Percentiles rank a stretch among this genome's conserved stretches.
These are phyloP conservation scores for Diplocarpon rosae DNA, from an alignment of 2,329 filamentous ascomycete genomes.

Conservation along the genomic window DNA sequence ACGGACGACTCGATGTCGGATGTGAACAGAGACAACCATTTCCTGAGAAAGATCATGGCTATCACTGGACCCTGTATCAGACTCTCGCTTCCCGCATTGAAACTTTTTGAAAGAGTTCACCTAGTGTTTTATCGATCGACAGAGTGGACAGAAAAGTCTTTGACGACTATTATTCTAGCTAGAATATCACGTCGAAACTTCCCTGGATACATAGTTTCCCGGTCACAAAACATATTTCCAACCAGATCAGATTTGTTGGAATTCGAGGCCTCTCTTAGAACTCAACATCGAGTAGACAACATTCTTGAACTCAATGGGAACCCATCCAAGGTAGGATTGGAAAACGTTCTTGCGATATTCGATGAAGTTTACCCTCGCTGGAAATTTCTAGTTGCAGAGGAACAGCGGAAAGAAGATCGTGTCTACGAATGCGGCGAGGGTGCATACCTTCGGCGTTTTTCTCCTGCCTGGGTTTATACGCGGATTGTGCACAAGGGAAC, in stretches of 20 bases:
- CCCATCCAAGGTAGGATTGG: constrained; percentile 52
- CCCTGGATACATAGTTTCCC: constrained; percentile 78
- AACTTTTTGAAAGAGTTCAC: constrained; percentile 87
- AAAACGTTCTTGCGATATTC: constrained; percentile 60
- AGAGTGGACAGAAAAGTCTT: constrained; percentile 93
- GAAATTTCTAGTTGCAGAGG: constrained; percentile 60
- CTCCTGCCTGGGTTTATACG: constrained; percentile 86
- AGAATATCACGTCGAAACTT: constrained; percentile 84
- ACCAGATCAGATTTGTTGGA: constrained; percentile 68
- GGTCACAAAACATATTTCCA: constrained; percentile 79
- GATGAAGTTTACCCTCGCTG: constrained; percentile 72
- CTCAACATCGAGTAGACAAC: constrained; percentile 70
- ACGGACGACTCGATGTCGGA: constrained; percentile 25
- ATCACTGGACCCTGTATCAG: constrained; percentile 77
- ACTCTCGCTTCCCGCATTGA: constrained; percentile 59
- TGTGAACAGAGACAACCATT: constrained; percentile 60
- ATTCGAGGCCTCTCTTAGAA: constrained; percentile 76
- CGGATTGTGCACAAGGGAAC: constrained; percentile 84
- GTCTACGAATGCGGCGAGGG: constrained; percentile 77
- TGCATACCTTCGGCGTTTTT: constrained; percentile 80
- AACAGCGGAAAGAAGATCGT: constrained; percentile 64
- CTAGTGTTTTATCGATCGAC: constrained; percentile 93
- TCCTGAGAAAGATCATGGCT: constrained; percentile 63
- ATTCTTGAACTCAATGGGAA: constrained; percentile 71
- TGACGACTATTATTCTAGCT: constrained; percentile 88